A percentile compares a stretch with the other conserved stretches of the same genome.
Conservation (phyloP, 805 yeast species). For the Scheffersomyces ergatensis region DNA sequence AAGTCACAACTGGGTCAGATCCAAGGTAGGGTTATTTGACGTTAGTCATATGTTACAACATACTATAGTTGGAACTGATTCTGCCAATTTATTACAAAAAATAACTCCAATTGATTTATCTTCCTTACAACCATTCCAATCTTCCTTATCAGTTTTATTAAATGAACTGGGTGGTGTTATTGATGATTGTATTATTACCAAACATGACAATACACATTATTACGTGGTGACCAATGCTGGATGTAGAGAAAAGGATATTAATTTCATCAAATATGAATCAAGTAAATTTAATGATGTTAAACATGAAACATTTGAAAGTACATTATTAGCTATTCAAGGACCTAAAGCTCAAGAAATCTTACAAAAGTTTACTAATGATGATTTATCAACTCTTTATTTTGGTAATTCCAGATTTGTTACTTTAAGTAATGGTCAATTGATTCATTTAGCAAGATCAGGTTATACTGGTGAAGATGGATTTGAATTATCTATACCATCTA, state of each 20-base stretch:
- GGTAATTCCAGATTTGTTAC: slow-evolving; percentile 61
- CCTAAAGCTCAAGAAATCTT: slow-evolving; percentile 74
- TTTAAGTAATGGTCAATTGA: slow-evolving; percentile 39
- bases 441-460: slow-evolving; percentile 92
- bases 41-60: slow-evolving; percentile 98
- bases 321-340: slow-evolving; percentile 90
- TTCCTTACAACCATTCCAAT: slow-evolving; percentile 52
- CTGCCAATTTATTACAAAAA: slow-evolving; percentile 66
- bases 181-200: slow-evolving; percentile 90
- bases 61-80: slow-evolving; percentile 63
- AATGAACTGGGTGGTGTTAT: slow-evolving; percentile 77
- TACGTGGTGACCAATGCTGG: slow-evolving; percentile 97
- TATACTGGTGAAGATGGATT: slow-evolving; percentile 99
- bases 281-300: slow-evolving; percentile 34
- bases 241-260: slow-evolving; percentile 77
- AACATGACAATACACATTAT: slow-evolving; percentile 70
- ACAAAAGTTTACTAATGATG: slow-evolving; percentile 58
- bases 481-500: slow-evolving; percentile 74
- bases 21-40: slow-evolving; percentile 86
- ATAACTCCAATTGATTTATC: slow-evolving; percentile 85
- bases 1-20: slow-evolving; percentile 92
- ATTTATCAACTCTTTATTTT: slow-evolving; percentile 64
- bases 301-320: slow-evolving; percentile 56
- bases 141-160: slow-evolving; percentile 75
- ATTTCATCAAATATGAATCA: slow-evolving; percentile 58